Base-by-base conservation (phyloP, 2,329 filamentous ascomycete species). In the Fusarium pilosicola region DNA sequence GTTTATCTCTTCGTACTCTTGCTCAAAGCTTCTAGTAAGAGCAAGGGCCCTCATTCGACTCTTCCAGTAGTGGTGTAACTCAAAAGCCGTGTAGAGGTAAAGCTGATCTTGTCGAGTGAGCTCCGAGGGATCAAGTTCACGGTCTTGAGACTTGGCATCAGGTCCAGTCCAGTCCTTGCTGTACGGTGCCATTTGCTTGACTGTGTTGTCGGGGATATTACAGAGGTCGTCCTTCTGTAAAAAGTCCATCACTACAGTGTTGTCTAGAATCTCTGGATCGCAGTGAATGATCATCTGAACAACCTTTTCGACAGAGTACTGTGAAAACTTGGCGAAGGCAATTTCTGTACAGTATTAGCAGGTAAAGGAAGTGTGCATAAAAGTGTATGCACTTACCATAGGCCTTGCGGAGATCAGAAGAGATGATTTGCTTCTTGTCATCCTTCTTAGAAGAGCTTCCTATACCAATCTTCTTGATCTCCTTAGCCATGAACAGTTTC, bases 21-120 rank as follows among this genome's bases (percentile, higher is more conserved):
- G 70, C 83, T 98, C 96, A 78, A 90, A 98, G 58, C 89, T 95
- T 78, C 92, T 91, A 9, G 95, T 98, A 74, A 98, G 85, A 6
- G 92, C 88, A 75, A 99, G 88, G 42, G 96, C 96, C 76, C 96
- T 90, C 92, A 98, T 98, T 82, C 96, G 92, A 70, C 94, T 94
- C 87, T 97, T 98, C 96, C 96, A 99, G 85, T 99, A 99, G 81
- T 98, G 95, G 76, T 97, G 95, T 74, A 98, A 86, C 82, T 99
- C 96, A 79, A 93, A 98, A 4, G 96, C 94, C 9, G 96, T 98
- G 80, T 92, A 94, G 32, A 99, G 87, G 81, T 95, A 99, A 64
- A 99, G 93, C 83, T 98, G 96, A 84, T 99, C 96, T 82, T 98
- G 95, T 71, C 95, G 88, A 6, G 96, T 98, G 60, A 99, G 90